Evolutionary conservation across 2,329 filamentous ascomycete genomes (phyloP), one percentile per base, ranked within the genome.

Genomic region (Cercospora zeae-maydis): DNA sequence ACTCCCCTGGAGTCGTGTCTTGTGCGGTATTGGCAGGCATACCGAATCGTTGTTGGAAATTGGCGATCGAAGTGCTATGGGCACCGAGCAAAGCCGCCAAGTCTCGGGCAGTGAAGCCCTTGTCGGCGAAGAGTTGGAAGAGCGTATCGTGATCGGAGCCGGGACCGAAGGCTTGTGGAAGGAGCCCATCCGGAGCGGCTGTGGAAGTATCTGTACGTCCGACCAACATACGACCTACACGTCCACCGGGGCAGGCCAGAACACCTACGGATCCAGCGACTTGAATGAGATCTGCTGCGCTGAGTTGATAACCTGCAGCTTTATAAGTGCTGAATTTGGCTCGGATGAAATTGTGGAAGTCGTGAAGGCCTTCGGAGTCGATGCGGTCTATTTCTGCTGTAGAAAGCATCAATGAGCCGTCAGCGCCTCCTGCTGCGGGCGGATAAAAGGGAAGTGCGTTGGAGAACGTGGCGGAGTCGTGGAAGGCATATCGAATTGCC

Each of bases 41-140:
- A 1, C 70, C 70, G 47, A 70, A 66, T 30, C 54, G 27, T 45
- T 61, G 56, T 31, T 71, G 61, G n/a, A 76, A 72, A 59, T 75
- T 77, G 67, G 85, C 82, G 65, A 76, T 78, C 7, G 80, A 78
- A 7, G 78, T 75, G 2, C 79, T 79, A 71, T 86, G 84, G 0
- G 84, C 83, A 58, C 84, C 84, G 2, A 86, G 68, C 1, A 86
- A 78, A 1, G 84, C 83, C 1, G 82, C 79, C 3, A 86, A 77
- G 58, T 84, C 83, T 30, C 73, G 72, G 1, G 81, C 72, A 8
- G 73, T 74, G 73, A 85, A 81, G 2, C 82, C 82, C 73, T 85
- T 84, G 64, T 77, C 77, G 31, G 69, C 63, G 71, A 84, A 85
- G 7, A 83, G 75, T 3, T 74, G 66, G 59, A 84, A 76, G 42